phyloP scores from a whole-genome alignment of 1,284 basidiomycete genomes.

The Puccinia hordei region DNA sequence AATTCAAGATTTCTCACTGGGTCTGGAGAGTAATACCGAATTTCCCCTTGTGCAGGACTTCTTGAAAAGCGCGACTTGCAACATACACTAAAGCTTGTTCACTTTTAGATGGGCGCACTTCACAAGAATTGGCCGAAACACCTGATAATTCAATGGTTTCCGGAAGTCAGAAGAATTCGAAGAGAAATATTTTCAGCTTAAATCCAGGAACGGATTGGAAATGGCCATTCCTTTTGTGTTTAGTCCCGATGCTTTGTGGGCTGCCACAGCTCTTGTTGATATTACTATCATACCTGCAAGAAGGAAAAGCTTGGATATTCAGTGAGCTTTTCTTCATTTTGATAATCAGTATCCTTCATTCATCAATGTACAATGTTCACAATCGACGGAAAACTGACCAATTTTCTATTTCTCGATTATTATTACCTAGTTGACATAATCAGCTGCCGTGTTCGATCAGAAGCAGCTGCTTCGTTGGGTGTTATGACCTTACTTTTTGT shows the following conservation, averaged over 20 bases:
- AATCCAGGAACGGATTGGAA: background rate
- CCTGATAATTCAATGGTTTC: background rate
- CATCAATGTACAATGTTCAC: background rate
- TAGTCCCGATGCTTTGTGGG: constrained; percentile 25
- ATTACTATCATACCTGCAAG: background rate
- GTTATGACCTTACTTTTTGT: constrained; percentile 6
- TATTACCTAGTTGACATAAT: background rate
- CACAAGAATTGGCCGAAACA: background rate
- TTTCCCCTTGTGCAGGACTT: background rate
- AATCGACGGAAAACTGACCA: background rate
- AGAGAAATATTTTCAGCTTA: background rate
- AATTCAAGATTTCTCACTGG: background rate
- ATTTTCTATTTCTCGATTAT: background rate
- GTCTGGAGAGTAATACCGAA: background rate
- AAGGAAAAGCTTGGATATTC: constrained; percentile 13
- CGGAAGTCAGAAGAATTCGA: background rate
- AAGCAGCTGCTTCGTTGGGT: constrained; percentile 1
- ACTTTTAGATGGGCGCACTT: background rate
- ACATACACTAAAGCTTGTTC: background rate
- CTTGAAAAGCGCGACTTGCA: background rate
- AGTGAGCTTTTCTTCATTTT: background rate
- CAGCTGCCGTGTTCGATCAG: constrained; percentile 26
- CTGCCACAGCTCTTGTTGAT: constrained; percentile 18
- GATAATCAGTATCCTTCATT: background rate
- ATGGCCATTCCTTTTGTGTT: constrained; percentile 16